Conservation (phyloP, 345 rosid species). For the Aethionema arabicum region DNA sequence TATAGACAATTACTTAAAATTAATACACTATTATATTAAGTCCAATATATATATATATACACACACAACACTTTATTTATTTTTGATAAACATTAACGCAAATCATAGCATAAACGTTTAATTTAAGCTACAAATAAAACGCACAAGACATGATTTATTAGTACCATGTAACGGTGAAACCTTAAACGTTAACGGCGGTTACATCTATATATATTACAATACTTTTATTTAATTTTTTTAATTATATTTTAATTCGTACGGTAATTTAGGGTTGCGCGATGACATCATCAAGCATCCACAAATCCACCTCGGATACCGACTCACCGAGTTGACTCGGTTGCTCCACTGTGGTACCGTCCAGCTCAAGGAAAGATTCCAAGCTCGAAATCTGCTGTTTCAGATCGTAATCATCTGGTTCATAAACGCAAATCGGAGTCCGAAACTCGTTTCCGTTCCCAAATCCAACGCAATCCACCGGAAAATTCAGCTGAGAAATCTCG, state of each 20-base stretch:
- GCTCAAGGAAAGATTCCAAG: constrained; percentile 63
- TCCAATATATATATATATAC: too few relatives aligned
- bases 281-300: constrained; percentile 76
- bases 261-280: constrained; percentile 39
- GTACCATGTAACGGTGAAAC: not conserved
- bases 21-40: too few relatives aligned
- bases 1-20: too few relatives aligned
- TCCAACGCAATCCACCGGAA: constrained; percentile 14
- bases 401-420: constrained; percentile 36
- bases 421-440: constrained; percentile 12
- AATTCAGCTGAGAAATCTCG: constrained; percentile 39
- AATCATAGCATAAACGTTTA: constrained; percentile 8
- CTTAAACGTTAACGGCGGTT: constrained; percentile 5
- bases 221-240: not conserved
- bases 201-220: not conserved
- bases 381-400: constrained; percentile 57
- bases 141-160: not conserved
- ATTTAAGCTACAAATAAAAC: constrained; percentile 10
- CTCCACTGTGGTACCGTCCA: constrained; percentile 42
- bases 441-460: constrained; percentile 31
- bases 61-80: too few relatives aligned
- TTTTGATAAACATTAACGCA: too few relatives aligned
- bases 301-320: constrained; percentile 38
- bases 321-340: constrained; percentile 30
- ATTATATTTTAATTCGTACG: constrained; percentile 12